Conservation (phyloP, 805 yeast genomes). For the Lipomyces sp. region DNA sequence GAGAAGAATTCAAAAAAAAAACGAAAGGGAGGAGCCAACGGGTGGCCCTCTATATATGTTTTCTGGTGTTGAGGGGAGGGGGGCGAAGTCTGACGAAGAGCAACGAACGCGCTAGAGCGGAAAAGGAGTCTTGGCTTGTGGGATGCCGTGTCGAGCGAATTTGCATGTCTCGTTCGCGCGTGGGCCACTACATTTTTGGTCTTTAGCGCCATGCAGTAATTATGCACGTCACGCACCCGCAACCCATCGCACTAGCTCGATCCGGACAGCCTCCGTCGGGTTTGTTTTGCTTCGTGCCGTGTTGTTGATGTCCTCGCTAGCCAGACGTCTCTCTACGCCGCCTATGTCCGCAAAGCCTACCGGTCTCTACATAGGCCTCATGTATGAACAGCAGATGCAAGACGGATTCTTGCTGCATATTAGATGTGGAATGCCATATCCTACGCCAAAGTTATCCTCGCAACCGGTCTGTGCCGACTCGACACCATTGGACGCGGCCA, state of each 20-base stretch:
- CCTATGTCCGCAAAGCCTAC: slow-evolving; percentile 7
- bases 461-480: too few species aligned
- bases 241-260: not conserved
- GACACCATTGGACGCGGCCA: too few species aligned
- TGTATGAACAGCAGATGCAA: too few species aligned
- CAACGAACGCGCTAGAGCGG: not conserved
- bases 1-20: not conserved
- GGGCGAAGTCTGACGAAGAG: not conserved
- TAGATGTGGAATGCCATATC: too few species aligned
- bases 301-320: not conserved
- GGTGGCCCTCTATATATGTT: slow-evolving; percentile 20
- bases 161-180: slow-evolving; percentile 3
- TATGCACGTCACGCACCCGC: slow-evolving; percentile 2
- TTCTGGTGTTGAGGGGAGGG: not conserved
- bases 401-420: too few species aligned
- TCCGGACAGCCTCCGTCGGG: not conserved
- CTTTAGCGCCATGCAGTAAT: slow-evolving; percentile 7
- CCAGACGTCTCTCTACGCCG: not conserved
- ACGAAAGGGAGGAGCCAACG: slow-evolving; percentile 1
- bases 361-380: not conserved
- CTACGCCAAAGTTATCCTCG: too few species aligned
- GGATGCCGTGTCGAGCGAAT: not conserved
- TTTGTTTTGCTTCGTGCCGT: not conserved
- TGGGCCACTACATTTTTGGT: not conserved
- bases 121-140: not conserved